A percentile compares a stretch with the other conserved stretches of the same genome.
Evolutionary conservation across 106 monocot species (phyloP).

Genomic region (Acorus gramineus): DNA sequence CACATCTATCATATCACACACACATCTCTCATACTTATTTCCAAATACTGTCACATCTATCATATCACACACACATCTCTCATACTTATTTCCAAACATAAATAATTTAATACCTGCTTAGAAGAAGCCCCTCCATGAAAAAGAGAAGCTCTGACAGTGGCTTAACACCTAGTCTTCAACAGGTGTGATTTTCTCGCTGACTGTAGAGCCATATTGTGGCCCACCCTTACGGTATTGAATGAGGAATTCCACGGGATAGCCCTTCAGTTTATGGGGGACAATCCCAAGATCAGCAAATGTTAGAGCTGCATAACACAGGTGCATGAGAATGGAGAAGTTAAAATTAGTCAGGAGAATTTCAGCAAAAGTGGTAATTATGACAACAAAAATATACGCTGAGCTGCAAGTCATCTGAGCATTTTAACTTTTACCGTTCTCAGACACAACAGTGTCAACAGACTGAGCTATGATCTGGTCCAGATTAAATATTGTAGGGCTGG

Average conservation of each 20-base stretch:
- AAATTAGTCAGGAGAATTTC: neutral
- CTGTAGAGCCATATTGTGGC: slow-evolving; percentile 65
- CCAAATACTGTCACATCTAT: too few species aligned
- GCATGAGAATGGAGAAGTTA: neutral
- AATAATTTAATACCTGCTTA: too few species aligned
- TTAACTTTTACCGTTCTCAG: slow-evolving; percentile 52
- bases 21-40: too few species aligned
- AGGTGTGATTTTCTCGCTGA: slow-evolving; percentile 47
- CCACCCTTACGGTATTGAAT: slow-evolving; percentile 82
- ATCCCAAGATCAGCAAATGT: slow-evolving; percentile 76
- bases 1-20: too few species aligned
- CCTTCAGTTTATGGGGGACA: slow-evolving; percentile 73
- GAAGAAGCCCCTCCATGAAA: too few species aligned
- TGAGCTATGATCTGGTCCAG: slow-evolving; percentile 72
- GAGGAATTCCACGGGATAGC: slow-evolving; percentile 84
- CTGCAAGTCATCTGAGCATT: too few species aligned
- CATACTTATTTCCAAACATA: too few species aligned
- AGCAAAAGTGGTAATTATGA: neutral
- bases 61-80: too few species aligned
- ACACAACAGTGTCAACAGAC: slow-evolving; percentile 55
- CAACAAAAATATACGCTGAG: neutral
- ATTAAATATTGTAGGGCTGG: slow-evolving; percentile 76
- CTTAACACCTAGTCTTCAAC: slow-evolving; percentile 28
- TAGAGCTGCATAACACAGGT: slow-evolving; percentile 42
- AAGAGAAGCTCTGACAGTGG: too few species aligned